Evolutionary conservation across 1,139 yeast species (phyloP).

Genomic region (Sugiyamaella sp.): DNA sequence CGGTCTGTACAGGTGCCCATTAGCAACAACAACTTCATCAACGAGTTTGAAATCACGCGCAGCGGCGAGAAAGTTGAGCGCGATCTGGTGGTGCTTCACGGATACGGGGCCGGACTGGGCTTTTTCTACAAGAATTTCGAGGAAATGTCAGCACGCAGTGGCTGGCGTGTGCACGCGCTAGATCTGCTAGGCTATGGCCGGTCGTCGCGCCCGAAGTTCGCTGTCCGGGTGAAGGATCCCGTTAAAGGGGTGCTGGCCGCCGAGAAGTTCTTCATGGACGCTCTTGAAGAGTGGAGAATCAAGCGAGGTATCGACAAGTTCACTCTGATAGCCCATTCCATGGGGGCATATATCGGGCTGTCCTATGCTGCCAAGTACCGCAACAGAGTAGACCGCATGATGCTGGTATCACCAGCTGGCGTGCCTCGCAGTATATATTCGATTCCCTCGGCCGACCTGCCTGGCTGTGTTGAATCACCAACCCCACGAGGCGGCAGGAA

Average conservation of each 20-base stretch:
- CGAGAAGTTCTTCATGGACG: constrained; percentile 76
- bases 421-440: constrained; percentile 48
- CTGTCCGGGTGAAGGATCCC: constrained; percentile 37
- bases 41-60: constrained; percentile 54
- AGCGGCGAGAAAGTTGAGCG: constrained; percentile 28
- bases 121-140: constrained; percentile 80
- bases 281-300: constrained; percentile 83
- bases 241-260: constrained; percentile 46
- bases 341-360: constrained; percentile 86
- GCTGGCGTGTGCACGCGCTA: constrained; percentile 64
- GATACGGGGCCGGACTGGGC: constrained; percentile 89
- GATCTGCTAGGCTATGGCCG: constrained; percentile 88
- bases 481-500: constrained; percentile 17
- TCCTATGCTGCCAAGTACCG: constrained; percentile 81
- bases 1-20: constrained; percentile 55
- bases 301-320: constrained; percentile 55
- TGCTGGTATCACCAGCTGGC: constrained; percentile 88
- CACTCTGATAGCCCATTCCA: constrained; percentile 84
- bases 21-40: constrained; percentile 52
- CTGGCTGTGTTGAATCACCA: constrained; percentile 18
- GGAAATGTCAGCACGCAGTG: constrained; percentile 45
- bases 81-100: constrained; percentile 73
- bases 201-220: constrained; percentile 63
- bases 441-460: constrained; percentile 33
- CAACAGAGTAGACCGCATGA: constrained; percentile 59